phyloP scores from a whole-genome alignment of 768 basidiomycete genomes.

The Tulasnella sp. region DNA sequence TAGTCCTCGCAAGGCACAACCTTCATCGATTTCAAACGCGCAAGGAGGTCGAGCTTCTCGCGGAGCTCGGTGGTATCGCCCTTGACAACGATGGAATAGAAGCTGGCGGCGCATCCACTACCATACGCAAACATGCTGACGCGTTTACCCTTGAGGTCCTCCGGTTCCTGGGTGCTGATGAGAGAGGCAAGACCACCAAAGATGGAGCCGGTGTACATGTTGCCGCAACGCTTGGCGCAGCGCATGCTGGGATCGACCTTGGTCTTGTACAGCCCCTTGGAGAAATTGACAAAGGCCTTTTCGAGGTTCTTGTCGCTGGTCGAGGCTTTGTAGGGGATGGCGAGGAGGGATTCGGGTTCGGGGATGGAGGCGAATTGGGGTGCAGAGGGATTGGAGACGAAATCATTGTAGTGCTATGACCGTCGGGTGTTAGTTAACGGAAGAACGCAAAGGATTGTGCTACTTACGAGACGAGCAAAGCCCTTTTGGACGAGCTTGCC shows the following conservation, averaged over 20 bases:
- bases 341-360: slow-evolving; percentile 55
- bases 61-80: slow-evolving; percentile 76
- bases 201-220: slow-evolving; percentile 97
- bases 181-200: slow-evolving; percentile 90
- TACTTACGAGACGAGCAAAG: slow-evolving; percentile 63
- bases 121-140: slow-evolving; percentile 95
- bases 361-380: slow-evolving; percentile 59
- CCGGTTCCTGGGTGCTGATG: slow-evolving; percentile 57
- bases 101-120: slow-evolving; percentile 85
- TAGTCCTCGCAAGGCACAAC: slow-evolving; percentile 84
- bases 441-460: not conserved
- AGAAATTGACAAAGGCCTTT: slow-evolving; percentile 78
- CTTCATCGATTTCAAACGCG: slow-evolving; percentile 70
- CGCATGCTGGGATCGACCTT: slow-evolving; percentile 75
- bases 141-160: slow-evolving; percentile 65
- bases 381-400: slow-evolving; percentile 59
- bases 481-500: slow-evolving; percentile 99
- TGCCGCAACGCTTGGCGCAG: slow-evolving; percentile 82
- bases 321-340: slow-evolving; percentile 54
- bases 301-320: slow-evolving; percentile 92
- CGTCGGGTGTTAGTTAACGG: not conserved
- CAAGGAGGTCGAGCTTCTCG: slow-evolving; percentile 67
- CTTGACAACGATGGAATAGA: slow-evolving; percentile 80
- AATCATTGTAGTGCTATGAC: slow-evolving; percentile 67
- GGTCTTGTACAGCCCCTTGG: slow-evolving; percentile 59